Base-by-base conservation (phyloP, 306 rosid genomes). In the Mimosa pudica region DNA sequence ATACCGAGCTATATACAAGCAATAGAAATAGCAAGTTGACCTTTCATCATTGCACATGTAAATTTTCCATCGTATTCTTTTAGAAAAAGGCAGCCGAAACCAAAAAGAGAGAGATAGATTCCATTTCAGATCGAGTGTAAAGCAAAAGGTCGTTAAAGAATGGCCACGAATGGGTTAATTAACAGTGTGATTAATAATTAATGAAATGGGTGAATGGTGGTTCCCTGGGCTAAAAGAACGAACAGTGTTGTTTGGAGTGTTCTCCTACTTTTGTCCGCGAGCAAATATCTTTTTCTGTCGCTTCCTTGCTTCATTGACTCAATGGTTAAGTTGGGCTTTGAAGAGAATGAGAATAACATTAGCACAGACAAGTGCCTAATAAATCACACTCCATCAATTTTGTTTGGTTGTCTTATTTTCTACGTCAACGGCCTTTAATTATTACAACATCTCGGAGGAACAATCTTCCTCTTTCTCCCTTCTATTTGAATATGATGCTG, bases 341-440 rank as follows among this genome's bases (percentile, higher is more conserved):
- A 73, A 71, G 80, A 51, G 13, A 65, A 30, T 18, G 55, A 44
- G 10, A 9, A 69, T 8, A 7, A 7, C 1, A 68, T 18, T 20
- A 4, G 52, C 52, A 42, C 52, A 8, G 8, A 44, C 57, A 61
- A 30, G 5, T 68, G 55, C 35, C 41, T 46, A 24, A 45, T 20
- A 20, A 70, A 42, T n/a, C 57, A 70, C 74, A 70, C 74, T 18
- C 57, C 65, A 60, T 18, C 14, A 24, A 6, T 45, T 70, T 70
- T 45, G 74, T 73, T 69, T 41, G 11, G 8, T 10, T n/a, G 16
- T 2, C 47, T 47, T 70, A 52, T 5, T 67, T 75, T 46, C 61
- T 18, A 38, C 51, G 77, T 75, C 30, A 83, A 79, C 36, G 20
- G 61, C 52, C 42, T 49, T 36, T 51, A 74, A 30, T 79, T 79